Percentiles rank a stretch among this genome's conserved stretches.
These are phyloP conservation scores for Hypoxylon crocopeplum DNA, from an alignment of 495 filamentous ascomycete genomes.

Conservation along the genomic window DNA sequence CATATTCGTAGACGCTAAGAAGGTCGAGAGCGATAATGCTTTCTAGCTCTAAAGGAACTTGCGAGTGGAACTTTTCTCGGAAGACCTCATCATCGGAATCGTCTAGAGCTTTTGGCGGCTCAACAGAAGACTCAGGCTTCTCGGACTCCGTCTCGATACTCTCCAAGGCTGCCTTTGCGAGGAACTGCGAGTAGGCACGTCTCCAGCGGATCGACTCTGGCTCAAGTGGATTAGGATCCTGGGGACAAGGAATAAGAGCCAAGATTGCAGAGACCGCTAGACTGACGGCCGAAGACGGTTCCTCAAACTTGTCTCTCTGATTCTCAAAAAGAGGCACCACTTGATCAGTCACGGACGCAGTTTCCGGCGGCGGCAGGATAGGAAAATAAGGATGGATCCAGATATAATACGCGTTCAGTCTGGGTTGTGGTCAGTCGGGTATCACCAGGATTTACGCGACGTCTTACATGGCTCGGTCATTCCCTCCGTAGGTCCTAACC, in stretches of 20 bases:
- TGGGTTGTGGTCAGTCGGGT: slow-evolving; percentile 42
- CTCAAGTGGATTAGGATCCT: slow-evolving; percentile 55
- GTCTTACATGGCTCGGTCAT: slow-evolving; percentile 39
- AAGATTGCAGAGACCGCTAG: slow-evolving; percentile 63
- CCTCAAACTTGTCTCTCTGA: slow-evolving; percentile 50
- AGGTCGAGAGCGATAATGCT: slow-evolving; percentile 61
- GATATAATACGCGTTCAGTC: slow-evolving; percentile 66
- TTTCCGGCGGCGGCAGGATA: slow-evolving; percentile 60
- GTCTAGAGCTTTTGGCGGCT: slow-evolving; percentile 60
- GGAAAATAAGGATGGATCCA: slow-evolving; percentile 67
- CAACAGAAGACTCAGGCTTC: slow-evolving; percentile 58
- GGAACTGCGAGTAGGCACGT: slow-evolving; percentile 60
- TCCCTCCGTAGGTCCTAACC: slow-evolving; percentile 34
- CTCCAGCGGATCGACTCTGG: slow-evolving; percentile 56
- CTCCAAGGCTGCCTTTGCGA: slow-evolving; percentile 60
- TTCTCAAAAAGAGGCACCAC: slow-evolving; percentile 53
- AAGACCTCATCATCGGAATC: slow-evolving; percentile 50
- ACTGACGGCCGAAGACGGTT: slow-evolving; percentile 61
- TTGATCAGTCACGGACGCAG: slow-evolving; percentile 51
- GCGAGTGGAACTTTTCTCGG: slow-evolving; percentile 59
- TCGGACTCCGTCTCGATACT: slow-evolving; percentile 65
- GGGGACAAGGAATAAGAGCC: slow-evolving; percentile 61
- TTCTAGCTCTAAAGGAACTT: slow-evolving; percentile 60
- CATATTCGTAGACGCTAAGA: slow-evolving; percentile 66
- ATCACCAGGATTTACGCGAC: background rate